Evolutionary conservation across 208 protist species (phyloP).

Genomic region (Endotrypanum monterogeii): DNA sequence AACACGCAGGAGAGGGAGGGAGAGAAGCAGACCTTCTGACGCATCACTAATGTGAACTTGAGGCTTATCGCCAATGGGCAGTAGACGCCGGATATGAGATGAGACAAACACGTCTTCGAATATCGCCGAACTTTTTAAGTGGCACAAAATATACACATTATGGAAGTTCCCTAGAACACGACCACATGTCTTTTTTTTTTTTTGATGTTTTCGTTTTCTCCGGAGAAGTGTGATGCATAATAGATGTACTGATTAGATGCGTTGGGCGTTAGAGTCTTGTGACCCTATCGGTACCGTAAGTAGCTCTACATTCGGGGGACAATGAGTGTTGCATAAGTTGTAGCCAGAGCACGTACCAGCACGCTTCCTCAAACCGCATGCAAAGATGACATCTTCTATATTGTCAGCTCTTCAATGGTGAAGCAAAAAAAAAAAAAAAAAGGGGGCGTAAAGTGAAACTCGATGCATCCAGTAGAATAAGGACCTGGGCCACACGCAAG

Average conservation of each 20-base stretch:
- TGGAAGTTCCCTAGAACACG: background rate
- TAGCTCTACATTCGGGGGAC: background rate
- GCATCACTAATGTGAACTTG: background rate
- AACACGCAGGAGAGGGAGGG: too few relatives aligned
- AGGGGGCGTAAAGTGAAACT: too few relatives aligned
- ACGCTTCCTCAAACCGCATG: too few relatives aligned
- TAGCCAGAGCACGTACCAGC: too few relatives aligned
- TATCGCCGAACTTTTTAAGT: background rate
- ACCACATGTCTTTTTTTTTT: too few relatives aligned
- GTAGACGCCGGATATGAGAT: background rate
- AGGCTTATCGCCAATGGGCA: background rate
- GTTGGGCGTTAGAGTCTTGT: background rate
- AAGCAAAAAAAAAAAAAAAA: background rate
- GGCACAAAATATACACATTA: background rate
- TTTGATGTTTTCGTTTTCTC: too few relatives aligned
- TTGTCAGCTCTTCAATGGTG: background rate
- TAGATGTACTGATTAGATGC: background rate
- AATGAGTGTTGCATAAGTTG: background rate
- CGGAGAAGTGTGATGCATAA: too few relatives aligned
- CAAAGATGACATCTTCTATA: background rate
- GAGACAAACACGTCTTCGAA: background rate
- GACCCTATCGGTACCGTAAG: background rate
- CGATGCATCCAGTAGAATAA: too few relatives aligned
- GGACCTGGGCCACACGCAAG: too few relatives aligned
- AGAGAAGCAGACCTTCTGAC: background rate